Evolutionary conservation across 805 yeast species (phyloP).

Genomic region (Teunomyces kruisii): DNA sequence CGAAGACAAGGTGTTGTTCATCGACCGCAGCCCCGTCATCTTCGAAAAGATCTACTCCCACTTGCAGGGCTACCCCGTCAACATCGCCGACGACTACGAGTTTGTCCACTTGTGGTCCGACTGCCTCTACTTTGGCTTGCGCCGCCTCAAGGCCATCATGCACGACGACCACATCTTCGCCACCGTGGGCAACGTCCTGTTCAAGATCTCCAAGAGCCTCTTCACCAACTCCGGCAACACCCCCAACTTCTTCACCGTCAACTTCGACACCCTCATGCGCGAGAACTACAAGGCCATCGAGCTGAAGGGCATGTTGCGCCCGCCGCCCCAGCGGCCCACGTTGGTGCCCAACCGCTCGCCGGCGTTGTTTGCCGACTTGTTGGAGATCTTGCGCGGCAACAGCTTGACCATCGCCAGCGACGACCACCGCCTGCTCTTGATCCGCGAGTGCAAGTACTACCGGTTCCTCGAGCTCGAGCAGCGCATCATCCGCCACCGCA

Average conservation of each 20-base stretch:
- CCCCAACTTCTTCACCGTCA: conserved; percentile 75
- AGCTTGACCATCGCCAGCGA: conserved; percentile 47
- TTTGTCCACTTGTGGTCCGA: conserved; percentile 66
- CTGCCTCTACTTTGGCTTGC: conserved; percentile 68
- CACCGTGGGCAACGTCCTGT: conserved; percentile 57
- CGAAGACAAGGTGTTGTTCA: conserved; percentile 47
- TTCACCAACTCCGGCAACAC: conserved; percentile 62
- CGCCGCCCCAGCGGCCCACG: conserved; percentile 73
- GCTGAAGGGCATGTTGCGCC: conserved; percentile 55
- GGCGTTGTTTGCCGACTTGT: conserved; percentile 51
- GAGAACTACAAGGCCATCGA: conserved; percentile 44
- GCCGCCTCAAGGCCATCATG: conserved; percentile 50
- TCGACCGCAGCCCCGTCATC: conserved; percentile 72
- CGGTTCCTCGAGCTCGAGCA: conserved; percentile 76
- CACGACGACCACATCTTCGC: conserved; percentile 56
- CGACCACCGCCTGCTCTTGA: conserved; percentile 53
- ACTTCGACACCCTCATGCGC: conserved; percentile 50
- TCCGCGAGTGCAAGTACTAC: conserved; percentile 75
- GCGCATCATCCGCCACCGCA: conserved; percentile 51
- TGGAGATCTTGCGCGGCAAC: conserved; percentile 58
- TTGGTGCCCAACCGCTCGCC: conserved; percentile 53
- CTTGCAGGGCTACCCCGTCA: conserved; percentile 76
- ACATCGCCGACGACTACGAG: conserved; percentile 58
- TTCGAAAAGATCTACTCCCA: conserved; percentile 69
- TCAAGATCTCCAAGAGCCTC: conserved; percentile 58